Conservation (phyloP, 495 filamentous ascomycete genomes). For the Bryoglossum gracile region DNA sequence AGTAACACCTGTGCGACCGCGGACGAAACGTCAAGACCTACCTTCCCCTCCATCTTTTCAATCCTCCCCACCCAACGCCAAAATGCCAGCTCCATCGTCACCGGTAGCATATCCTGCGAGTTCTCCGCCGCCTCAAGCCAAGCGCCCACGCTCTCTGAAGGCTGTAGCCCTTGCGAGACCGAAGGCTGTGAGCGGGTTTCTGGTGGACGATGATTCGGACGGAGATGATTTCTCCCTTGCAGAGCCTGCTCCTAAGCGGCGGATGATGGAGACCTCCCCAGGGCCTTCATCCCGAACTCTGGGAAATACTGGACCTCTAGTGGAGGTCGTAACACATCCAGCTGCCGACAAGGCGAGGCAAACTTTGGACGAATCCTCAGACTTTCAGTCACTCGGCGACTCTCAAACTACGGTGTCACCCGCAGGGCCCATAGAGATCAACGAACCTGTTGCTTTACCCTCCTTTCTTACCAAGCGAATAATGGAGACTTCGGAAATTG, state of each 20-base stretch:
- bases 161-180: constrained; percentile 27
- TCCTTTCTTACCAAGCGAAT: constrained; percentile 12
- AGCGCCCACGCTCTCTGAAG: constrained; percentile 38
- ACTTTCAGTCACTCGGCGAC: not conserved
- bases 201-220: constrained; percentile 34
- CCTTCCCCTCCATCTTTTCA: constrained; percentile 27
- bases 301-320: not conserved
- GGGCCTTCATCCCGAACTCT: constrained; percentile 2
- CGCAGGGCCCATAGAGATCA: not conserved
- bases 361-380: not conserved
- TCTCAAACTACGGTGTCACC: not conserved
- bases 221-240: constrained; percentile 23
- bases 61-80: constrained; percentile 26
- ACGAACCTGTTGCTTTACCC: constrained; percentile 16
- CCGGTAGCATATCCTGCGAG: constrained; percentile 50
- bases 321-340: not conserved
- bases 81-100: constrained; percentile 59
- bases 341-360: not conserved
- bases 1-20: constrained; percentile 25
- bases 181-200: constrained; percentile 41
- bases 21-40: not conserved
- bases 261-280: constrained; percentile 28
- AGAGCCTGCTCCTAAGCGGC: constrained; percentile 27
- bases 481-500: constrained; percentile 34
- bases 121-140: constrained; percentile 42